Evolutionary conservation across 352 stramenopile genomes (phyloP).

Genomic region (Pythium scleroteichum): DNA sequence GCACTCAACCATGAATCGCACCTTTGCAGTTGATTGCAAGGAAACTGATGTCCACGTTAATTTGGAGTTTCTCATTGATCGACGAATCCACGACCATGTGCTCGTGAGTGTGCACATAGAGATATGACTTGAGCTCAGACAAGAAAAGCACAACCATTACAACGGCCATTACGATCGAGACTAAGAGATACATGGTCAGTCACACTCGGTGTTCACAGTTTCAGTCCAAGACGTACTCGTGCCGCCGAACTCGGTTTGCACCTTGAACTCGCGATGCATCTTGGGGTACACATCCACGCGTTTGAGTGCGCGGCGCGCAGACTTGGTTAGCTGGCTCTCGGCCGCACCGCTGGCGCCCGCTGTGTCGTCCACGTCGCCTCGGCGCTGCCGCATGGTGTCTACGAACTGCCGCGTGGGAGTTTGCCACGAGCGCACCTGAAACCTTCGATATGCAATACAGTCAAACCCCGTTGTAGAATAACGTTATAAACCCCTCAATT

Average conservation of each 20-base stretch:
- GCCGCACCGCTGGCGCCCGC: conserved; percentile 22
- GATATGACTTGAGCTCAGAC: conserved; percentile 82
- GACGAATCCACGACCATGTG: conserved; percentile 96
- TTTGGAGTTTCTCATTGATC: conserved; percentile 93
- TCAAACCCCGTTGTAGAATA: conserved; percentile 2
- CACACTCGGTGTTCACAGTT: not conserved
- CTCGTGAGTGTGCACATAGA: conserved; percentile 88
- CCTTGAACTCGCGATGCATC: conserved; percentile 94
- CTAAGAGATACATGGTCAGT: conserved; percentile 11
- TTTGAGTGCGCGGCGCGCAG: conserved; percentile 67
- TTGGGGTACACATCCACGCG: conserved; percentile 94
- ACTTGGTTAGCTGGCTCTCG: conserved; percentile 44
- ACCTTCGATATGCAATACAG: not conserved
- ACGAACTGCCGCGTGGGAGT: conserved; percentile 17
- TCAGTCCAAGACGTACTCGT: conserved; percentile 35
- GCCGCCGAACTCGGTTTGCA: conserved; percentile 93
- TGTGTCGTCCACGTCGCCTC: conserved; percentile 64
- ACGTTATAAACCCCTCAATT: too few species aligned
- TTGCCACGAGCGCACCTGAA: conserved; percentile 9
- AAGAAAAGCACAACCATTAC: conserved; percentile 92
- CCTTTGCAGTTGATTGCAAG: conserved; percentile 93
- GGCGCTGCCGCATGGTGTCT: conserved; percentile 59
- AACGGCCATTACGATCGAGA: conserved; percentile 84
- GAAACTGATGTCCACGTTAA: conserved; percentile 99
- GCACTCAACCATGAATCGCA: conserved; percentile 4